Evolutionary conservation across 352 stramenopile species (phyloP).

Genomic region (Globisporangium cylindrosporum): DNA sequence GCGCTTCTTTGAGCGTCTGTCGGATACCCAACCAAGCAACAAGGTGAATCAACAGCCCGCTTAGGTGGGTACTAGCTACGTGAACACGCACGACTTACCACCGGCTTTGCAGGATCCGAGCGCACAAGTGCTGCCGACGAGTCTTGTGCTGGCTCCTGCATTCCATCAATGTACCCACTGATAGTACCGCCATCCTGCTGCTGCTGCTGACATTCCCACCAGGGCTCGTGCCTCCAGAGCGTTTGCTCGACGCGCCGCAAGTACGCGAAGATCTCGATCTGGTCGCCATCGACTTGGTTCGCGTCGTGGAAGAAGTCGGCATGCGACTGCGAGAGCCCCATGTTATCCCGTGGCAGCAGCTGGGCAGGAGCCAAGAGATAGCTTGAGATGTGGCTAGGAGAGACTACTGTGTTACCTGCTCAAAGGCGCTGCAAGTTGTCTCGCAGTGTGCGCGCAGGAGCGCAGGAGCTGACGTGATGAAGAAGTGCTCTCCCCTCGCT

Average conservation of each 20-base stretch:
- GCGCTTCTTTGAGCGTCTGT: conserved; percentile 44
- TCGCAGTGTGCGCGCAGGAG: too few relatives aligned
- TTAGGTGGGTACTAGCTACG: background rate
- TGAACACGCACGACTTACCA: conserved; percentile 17
- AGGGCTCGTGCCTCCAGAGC: conserved; percentile 36
- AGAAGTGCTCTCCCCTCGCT: too few relatives aligned
- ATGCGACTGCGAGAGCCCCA: conserved; percentile 52
- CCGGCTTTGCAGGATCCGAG: conserved; percentile 17
- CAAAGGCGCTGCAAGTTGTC: background rate
- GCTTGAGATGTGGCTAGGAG: background rate
- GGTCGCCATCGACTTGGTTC: conserved; percentile 29
- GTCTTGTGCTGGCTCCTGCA: background rate
- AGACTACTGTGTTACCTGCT: background rate
- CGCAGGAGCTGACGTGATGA: too few relatives aligned
- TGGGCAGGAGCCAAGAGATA: background rate
- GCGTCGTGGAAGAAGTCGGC: conserved; percentile 42
- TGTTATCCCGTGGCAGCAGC: conserved; percentile 2
- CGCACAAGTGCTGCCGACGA: background rate
- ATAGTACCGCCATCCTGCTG: background rate
- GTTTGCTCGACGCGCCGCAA: conserved; percentile 39
- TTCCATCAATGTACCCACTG: background rate
- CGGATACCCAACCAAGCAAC: conserved; percentile 2
- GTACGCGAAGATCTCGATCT: conserved; percentile 41
- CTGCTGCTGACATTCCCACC: conserved; percentile 30
- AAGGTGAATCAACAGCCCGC: conserved; percentile 2